Base-by-base conservation (phyloP, 768 basidiomycete genomes). In the Trametes meyenii region DNA sequence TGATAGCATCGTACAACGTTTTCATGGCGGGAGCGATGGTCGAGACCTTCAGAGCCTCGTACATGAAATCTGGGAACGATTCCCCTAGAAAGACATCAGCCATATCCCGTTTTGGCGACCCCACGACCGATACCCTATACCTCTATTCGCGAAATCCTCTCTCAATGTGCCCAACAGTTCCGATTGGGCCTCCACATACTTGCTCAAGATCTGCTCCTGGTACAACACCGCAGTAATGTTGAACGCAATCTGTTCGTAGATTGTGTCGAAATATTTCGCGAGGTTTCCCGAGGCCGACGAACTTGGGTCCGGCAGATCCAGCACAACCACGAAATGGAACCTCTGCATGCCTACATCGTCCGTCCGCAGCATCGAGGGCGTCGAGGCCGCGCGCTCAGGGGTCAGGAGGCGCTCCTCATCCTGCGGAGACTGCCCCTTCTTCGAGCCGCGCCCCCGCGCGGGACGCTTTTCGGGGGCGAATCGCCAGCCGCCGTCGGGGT, bases 151-250 rank as follows among this genome's bases (percentile, higher is more conserved):
- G 63, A 81, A 88, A 5, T 81, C 81, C 48, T 96, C 94, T 65
- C 89, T 87, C 50, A 95, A 73, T 13, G 83, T 72, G 19, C 85
- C 83, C 17, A 98, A 79, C 13, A 76, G 72, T 57, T 91, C 90
- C 35, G 90, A 91, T 71, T 98, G 89, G 45, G 75, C 73, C 63
- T 94, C 92, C 1, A 99, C 90, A 73, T 90, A 98, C 69, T 90
- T 89, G 35, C 86, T 86, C 53, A 89, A 74, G 4, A 93, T 88
- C 74, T 99, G 96, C 70, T 97, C 89, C 70, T 94, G 91, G 67
- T 89, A 96, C 45, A 98, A 79, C 10, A 96, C 94, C 6, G 96
- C 97, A 2, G 96, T 94, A 64, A 94, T 79, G 2, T 91, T 89
- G 76, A 96, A 96, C 0, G 88, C 89, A 58, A 96, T 83, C 70